phyloP scores from a whole-genome alignment of 176 grass and related monocot species.

The Chrysopogon serrulatus region DNA sequence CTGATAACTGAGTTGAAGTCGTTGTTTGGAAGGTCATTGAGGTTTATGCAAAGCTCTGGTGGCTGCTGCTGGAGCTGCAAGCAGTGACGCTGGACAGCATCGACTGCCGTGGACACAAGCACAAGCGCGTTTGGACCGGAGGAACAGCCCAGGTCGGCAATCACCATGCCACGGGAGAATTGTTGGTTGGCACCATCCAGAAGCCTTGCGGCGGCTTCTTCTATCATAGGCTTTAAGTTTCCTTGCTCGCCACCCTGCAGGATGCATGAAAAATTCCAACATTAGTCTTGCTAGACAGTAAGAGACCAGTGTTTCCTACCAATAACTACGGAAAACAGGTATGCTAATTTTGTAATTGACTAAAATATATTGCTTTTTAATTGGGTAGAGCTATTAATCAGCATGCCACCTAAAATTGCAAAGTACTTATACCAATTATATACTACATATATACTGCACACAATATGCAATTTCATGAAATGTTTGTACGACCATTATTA shows the following conservation, averaged over 20 bases:
- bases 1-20: constrained; percentile 20
- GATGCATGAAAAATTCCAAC: not conserved
- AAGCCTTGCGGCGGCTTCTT: not conserved
- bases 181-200: not conserved
- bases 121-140: constrained; percentile 11
- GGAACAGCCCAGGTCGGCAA: constrained; percentile 15
- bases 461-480: too few relatives aligned
- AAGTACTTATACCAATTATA: too few relatives aligned
- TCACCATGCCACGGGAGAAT: not conserved
- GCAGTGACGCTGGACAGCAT: not conserved
- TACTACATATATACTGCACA: too few relatives aligned
- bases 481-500: too few relatives aligned
- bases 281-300: not conserved
- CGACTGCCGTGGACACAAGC: not conserved
- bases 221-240: constrained; percentile 5
- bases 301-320: too few relatives aligned
- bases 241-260: too few relatives aligned
- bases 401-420: too few relatives aligned
- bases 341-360: too few relatives aligned
- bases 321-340: too few relatives aligned
- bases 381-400: too few relatives aligned
- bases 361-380: too few relatives aligned
- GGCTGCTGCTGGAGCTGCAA: not conserved
- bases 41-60: not conserved
- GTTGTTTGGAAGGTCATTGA: constrained; percentile 4